Evolutionary conservation across 352 stramenopile genomes (phyloP), one percentile per base, ranked within the genome.

Genomic region (Phytophthora chlamydospora): DNA sequence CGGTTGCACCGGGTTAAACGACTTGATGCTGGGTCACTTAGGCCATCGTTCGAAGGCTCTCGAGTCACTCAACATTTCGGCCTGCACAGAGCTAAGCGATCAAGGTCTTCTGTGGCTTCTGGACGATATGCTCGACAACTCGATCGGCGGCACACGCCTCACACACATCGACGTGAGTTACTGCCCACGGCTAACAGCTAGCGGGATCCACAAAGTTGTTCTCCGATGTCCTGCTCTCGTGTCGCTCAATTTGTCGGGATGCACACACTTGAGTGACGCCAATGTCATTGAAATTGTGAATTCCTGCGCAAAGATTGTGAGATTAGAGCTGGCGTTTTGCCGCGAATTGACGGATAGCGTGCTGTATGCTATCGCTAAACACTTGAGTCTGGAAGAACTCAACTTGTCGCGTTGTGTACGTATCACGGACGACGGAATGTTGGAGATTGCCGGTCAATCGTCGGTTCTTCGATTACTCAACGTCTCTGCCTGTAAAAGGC

Each of bases 341-440:
- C 85, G 88, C 4, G 80, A 95, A 21, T 48, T 98, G 7, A 91
- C 89, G 2, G 89, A 98, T 56, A 69, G 29, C 10, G 75, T 83
- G 13, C 47, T 97, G 19, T 69, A 72, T 5, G 62, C 75, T 17
- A 83, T 97, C 48, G 81, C 88, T 12, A 76, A 89, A 31, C 76
- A 86, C 6, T 68, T 98, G 13, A 95, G 87, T 55, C 66, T 97
- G 0, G 89, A 95, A 53, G 66, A 76, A 34, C 55, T 95, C 9
- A 91, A 85, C 31, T 21, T 95, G 7, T 75, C 73, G 12, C 71
- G 84, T 0, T 95, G 86, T 43, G 48, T 80, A 34, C 90, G 87
- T 36, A 72, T 98, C 33, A 96, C 93, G 2, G 90, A 97, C 55
- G 71, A 88, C 21, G 88, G 89, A 2, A 80, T 97, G 59, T 58